Base-by-base conservation (phyloP, 1,139 yeast genomes). In the Protomyces macrosporus region DNA sequence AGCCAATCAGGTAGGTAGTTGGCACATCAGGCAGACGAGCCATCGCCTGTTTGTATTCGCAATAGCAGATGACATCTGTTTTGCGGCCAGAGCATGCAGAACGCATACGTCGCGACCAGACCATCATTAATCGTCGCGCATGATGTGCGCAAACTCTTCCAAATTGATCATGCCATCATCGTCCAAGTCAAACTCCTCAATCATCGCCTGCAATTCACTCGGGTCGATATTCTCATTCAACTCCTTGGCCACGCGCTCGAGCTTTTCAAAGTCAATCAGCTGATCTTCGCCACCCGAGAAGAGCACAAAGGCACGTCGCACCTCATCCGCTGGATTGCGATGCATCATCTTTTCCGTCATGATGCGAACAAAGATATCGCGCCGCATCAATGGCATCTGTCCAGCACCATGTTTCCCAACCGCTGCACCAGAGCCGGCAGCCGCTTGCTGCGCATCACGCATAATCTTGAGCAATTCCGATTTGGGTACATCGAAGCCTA, bases 151-250 rank as follows among this genome's bases (percentile, higher is more conserved):
- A 74, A 93, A 95, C 77, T 95, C 99, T 68, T 90, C 93, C 72
- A 89, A 95, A 71, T 87, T 87, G 70, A 95, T 68, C 16, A 52
- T 97, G 57, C 98, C 98, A 74, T 95, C 98, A 68, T 89, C 96
- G 74, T 95, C 98, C 66, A 93, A 77, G 75, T 95, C 99, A 72
- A 95, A 95, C 75, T 93, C 98, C 68, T 91, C 97, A 69, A 95
- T 93, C 98, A 95, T 93, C 10, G 98, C 97, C 69, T 88, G 82
- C 65, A 95, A 79, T 71, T 95, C 98, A 66, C 90, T 97, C 69
- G 93, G 98, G 7, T 90, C 87, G 66, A 95, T 78, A 71, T 87
- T 88, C 74, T 95, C 98, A 0, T 97, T 97, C 67, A 95, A 77
- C 69, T 93, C 98, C 71, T 88, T 88, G 16, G 98, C 95, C 0